Evolutionary conservation across 106 monocot genomes (phyloP).

Genomic region (Phalaenopsis equestris): DNA sequence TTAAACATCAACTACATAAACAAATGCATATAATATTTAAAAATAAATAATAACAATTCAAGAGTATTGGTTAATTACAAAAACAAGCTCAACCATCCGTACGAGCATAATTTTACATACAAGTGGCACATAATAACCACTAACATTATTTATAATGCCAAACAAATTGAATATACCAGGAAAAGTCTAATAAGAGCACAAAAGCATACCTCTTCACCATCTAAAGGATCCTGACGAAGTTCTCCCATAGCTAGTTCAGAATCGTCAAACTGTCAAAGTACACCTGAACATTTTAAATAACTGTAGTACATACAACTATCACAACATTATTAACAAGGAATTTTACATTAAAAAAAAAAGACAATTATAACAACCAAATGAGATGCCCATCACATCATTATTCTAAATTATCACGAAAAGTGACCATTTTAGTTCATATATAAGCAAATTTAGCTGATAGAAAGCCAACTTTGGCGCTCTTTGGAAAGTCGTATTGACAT

Average conservation of each 20-base stretch:
- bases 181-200: background rate
- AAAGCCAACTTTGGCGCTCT: no score
- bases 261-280: conserved; percentile 5
- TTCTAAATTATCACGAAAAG: background rate
- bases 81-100: background rate
- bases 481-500: no score
- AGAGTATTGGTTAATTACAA: background rate
- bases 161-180: background rate
- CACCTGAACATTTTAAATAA: background rate
- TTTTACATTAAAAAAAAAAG: background rate
- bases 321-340: background rate
- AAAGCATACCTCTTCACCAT: background rate
- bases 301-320: background rate
- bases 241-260: background rate
- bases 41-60: background rate
- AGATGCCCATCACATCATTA: background rate
- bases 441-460: no score
- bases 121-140: background rate
- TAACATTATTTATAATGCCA: background rate
- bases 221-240: conserved; percentile 7
- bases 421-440: no score
- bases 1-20: no score
- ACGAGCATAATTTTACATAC: background rate
- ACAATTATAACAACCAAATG: background rate
- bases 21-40: no score